A percentile compares a stretch with the other conserved stretches of the same genome.
phyloP scores from a whole-genome alignment of 192 early-diverging fungal genomes.

The Coemansia sp. region DNA sequence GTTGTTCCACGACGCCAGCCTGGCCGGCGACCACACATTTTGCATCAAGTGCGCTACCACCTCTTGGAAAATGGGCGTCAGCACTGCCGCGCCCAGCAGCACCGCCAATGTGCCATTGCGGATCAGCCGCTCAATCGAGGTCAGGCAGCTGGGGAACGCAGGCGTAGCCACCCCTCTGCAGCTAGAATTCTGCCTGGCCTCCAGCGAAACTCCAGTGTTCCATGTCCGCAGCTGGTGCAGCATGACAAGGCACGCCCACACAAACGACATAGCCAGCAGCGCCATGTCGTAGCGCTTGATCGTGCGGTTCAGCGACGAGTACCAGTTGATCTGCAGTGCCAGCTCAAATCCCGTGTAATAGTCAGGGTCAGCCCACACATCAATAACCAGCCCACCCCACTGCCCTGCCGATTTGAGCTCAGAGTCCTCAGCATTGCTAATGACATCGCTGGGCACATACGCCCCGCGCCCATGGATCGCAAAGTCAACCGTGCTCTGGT shows the following conservation, averaged over 20 bases:
- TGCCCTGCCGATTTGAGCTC: neutral
- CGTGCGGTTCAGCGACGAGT: constrained; percentile 66
- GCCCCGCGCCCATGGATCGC: constrained; percentile 53
- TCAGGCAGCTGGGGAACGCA: constrained; percentile 29
- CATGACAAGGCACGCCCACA: constrained; percentile 60
- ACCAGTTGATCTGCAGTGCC: constrained; percentile 59
- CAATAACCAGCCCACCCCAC: constrained; percentile 47
- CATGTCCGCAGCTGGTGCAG: constrained; percentile 42
- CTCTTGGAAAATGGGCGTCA: constrained; percentile 32
- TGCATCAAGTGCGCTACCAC: constrained; percentile 16
- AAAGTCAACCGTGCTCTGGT: constrained; percentile 21
- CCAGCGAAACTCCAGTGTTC: constrained; percentile 12
- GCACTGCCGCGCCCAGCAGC: constrained; percentile 12
- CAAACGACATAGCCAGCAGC: constrained; percentile 64
- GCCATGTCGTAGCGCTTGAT: constrained; percentile 71
- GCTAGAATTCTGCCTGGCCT: neutral
- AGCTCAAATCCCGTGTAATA: constrained; percentile 36
- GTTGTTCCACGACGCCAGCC: constrained; percentile 33
- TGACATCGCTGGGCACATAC: constrained; percentile 30
- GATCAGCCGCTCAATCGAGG: constrained; percentile 39
- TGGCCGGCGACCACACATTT: constrained; percentile 18
- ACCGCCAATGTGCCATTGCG: constrained; percentile 32
- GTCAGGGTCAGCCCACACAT: constrained; percentile 41
- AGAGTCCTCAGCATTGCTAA: constrained; percentile 3
- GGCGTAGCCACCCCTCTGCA: neutral